Evolutionary conservation across 2,329 filamentous ascomycete genomes (phyloP), one percentile per base, ranked within the genome.

Genomic region (Fusarium tricinctum): DNA sequence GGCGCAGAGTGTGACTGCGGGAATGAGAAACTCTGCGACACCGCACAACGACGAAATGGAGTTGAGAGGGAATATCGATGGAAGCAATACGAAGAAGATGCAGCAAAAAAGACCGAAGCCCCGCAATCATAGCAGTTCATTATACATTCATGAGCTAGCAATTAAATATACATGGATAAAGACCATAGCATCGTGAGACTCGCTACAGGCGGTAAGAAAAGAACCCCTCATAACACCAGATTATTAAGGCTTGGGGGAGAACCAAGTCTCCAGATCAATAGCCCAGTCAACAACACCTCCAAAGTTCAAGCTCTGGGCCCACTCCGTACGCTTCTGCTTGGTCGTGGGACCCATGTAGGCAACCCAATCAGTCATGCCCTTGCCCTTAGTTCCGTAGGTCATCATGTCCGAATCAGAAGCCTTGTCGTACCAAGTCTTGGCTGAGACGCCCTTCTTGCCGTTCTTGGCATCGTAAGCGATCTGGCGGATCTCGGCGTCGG

Each of bases 61-160:
- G 72, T 84, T 5, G 83, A 84, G 74, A 81, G 79, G 58, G 85
- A 84, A 73, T 85, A 85, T 58, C 75, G 83, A n/a, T 84, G 82
- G 83, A 83, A 84, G 57, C 70, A 76, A 47, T 72, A 75, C 20
- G 73, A 73, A 15, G 58, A 70, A 26, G 73, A 75, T 33, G 66
- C 56, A 0, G 66, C 56, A 0, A 70, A 65, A 26, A 73, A 70
- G 12, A 26, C 33, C 0, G 58, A 60, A 15, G 26, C 17, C 38
- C 35, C 32, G 3, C 6, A 49, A 3, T 15, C 19, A 7, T 28
- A 23, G 8, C 56, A 66, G 33, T 14, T 57, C 19, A 22, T 66
- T 20, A 56, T 48, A 42, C 47, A 45, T 38, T 62, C 40, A 44
- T 62, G 30, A 48, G 47, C 38, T 66, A 52, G 6, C 23, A 54